phyloP scores from a whole-genome alignment of 192 early-diverging fungal species.

The Cetraspora pellucida region DNA sequence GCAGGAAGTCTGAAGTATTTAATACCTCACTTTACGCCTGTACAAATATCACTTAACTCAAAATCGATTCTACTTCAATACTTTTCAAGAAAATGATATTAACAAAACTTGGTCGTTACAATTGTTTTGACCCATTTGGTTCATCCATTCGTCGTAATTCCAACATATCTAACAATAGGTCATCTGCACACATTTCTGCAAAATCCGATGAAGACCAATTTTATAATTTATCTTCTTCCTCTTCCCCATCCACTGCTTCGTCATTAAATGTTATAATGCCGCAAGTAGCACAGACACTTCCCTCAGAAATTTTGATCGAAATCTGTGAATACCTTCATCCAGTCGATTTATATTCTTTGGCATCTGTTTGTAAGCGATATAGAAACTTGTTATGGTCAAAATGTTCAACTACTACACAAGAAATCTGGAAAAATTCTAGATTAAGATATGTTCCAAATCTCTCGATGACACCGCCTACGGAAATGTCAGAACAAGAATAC shows the following conservation, averaged over 20 bases:
- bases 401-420: neutral
- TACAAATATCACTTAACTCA: no score
- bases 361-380: neutral
- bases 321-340: neutral
- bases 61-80: neutral
- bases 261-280: neutral
- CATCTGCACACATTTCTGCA: no score
- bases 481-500: constrained; percentile 10
- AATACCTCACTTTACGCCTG: no score
- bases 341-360: constrained; percentile 9
- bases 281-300: neutral
- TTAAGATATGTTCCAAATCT: neutral
- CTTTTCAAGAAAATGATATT: neutral
- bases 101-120: neutral
- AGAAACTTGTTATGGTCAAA: constrained; percentile 12
- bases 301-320: constrained; percentile 7
- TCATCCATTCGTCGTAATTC: neutral
- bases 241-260: neutral
- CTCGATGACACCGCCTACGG: neutral
- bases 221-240: neutral
- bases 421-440: constrained; percentile 9
- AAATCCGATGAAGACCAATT: neutral
- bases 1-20: no score
- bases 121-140: neutral
- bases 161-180: no score